A percentile compares a stretch with the other conserved stretches of the same genome.
Conservation (phyloP, 2,329 filamentous ascomycete genomes). For the Endothia cerciana region DNA sequence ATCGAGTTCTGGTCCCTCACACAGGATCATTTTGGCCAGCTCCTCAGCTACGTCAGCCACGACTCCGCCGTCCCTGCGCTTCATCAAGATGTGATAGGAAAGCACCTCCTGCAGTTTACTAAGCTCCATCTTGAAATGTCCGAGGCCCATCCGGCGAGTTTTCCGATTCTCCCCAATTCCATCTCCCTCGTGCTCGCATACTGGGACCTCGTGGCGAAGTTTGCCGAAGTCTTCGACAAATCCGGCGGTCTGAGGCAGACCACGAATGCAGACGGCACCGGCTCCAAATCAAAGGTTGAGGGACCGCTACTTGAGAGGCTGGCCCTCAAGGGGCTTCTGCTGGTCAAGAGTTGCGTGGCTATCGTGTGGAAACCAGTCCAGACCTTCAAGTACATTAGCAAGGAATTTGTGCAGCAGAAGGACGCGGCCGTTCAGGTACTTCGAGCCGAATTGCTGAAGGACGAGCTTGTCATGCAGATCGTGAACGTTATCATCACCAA, state of each 20-base stretch:
- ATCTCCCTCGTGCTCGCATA: conserved; percentile 79
- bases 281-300: conserved; percentile 56
- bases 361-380: conserved; percentile 82
- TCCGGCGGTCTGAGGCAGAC: conserved; percentile 59
- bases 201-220: conserved; percentile 78
- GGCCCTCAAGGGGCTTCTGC: conserved; percentile 78
- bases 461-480: conserved; percentile 77
- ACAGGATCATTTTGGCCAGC: conserved; percentile 75
- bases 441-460: conserved; percentile 74
- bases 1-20: conserved; percentile 80
- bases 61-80: conserved; percentile 57
- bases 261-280: conserved; percentile 38
- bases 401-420: conserved; percentile 77
- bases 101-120: conserved; percentile 85
- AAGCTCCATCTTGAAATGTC: conserved; percentile 92
- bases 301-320: conserved; percentile 75
- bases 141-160: conserved; percentile 76
- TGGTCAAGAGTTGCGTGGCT: conserved; percentile 80
- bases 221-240: conserved; percentile 74
- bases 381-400: conserved; percentile 81
- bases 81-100: conserved; percentile 70
- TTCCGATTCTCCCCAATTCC: conserved; percentile 79
- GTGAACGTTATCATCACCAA: conserved; percentile 84
- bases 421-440: conserved; percentile 69
- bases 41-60: conserved; percentile 66